Evolutionary conservation across 495 filamentous ascomycete species (phyloP), one percentile per base, ranked within the genome.

Genomic region (Aspergillus avenaceus): DNA sequence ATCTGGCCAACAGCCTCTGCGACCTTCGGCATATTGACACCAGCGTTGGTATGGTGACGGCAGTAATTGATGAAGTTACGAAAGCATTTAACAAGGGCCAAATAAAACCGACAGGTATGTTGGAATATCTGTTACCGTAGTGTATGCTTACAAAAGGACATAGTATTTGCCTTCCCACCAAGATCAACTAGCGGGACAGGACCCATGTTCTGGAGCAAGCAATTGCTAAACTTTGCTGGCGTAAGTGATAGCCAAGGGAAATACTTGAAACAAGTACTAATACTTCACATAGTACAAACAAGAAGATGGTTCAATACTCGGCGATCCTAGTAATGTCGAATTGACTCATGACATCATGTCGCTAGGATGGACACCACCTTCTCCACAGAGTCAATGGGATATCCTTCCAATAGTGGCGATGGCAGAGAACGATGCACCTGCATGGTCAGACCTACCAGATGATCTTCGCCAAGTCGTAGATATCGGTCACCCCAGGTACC

Each of bases 351-450:
- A 45, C 19, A 45, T 45, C 16, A 27, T 45, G 14, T 25, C 13
- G 14, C 42, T 45, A 3, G 42, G 42, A 11, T 45, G 42, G 42
- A 14, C 16, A 6, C 42, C 42, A 4, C 42, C 42, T 7, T 12
- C 4, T 2, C 42, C 42, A 0, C 29, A 32, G 19, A 27, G 13
- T 7, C 23, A 29, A 21, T 45, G 42, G 42, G 42, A 45, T 26
- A 16, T 45, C 14, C 42, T 45, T 6, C 42, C 42, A 7, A 31
- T 45, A 19, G 42, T 45, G 7, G 42, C 42, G 2, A 45, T 45
- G 42, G 42, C 42, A 45, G 42, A 45, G 19, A 31, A 45, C 14
- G 42, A 45, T 12, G 42, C 42, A 31, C 42, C 42, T 16, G 42
- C 42, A 5, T 18, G 26, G 42, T 25, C 29, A 5, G 42, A 45